Conservation (phyloP, 1,139 yeast genomes). For the Ogataea hybrid region DNA sequence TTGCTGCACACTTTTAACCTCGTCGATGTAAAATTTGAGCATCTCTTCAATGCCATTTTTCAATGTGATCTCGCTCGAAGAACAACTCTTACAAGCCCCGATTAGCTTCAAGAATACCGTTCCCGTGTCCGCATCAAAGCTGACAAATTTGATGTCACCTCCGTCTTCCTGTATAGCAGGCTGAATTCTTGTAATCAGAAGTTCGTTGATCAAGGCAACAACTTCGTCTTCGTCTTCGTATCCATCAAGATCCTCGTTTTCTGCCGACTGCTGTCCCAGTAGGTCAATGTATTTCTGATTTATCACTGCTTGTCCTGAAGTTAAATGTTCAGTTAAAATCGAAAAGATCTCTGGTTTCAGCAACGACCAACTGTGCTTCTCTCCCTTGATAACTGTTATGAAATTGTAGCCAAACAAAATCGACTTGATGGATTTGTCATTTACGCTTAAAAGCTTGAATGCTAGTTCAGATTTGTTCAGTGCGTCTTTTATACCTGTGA, state of each 20-base stretch:
- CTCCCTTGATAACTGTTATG: conserved; percentile 69
- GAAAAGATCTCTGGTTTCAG: conserved; percentile 88
- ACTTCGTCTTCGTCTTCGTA: conserved; percentile 68
- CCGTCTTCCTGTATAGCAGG: conserved; percentile 93
- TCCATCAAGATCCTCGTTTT: conserved; percentile 37
- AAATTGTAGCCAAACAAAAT: conserved; percentile 62
- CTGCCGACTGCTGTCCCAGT: conserved; percentile 35
- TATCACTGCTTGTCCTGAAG: conserved; percentile 68
- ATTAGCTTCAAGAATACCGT: conserved; percentile 63
- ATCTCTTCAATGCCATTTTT: conserved; percentile 80
- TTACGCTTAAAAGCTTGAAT: conserved; percentile 48
- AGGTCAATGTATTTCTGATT: conserved; percentile 36
- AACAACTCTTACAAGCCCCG: conserved; percentile 82
- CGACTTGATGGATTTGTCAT: conserved; percentile 40
- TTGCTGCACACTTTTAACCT: conserved; percentile 69
- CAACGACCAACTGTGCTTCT: conserved; percentile 57
- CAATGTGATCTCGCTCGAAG: conserved; percentile 70
- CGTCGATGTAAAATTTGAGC: conserved; percentile 79
- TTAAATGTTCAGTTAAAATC: conserved; percentile 76
- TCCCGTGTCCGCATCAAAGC: conserved; percentile 60
- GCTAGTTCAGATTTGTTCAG: conserved; percentile 49
- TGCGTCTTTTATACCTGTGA: conserved; percentile 54
- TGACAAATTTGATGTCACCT: conserved; percentile 75
- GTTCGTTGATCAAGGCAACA: conserved; percentile 87
- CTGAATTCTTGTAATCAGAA: conserved; percentile 88